A percentile compares a stretch with the other conserved stretches of the same genome.
phyloP scores from a whole-genome alignment of 306 rosid species.

The Gastrolobium bilobum region DNA sequence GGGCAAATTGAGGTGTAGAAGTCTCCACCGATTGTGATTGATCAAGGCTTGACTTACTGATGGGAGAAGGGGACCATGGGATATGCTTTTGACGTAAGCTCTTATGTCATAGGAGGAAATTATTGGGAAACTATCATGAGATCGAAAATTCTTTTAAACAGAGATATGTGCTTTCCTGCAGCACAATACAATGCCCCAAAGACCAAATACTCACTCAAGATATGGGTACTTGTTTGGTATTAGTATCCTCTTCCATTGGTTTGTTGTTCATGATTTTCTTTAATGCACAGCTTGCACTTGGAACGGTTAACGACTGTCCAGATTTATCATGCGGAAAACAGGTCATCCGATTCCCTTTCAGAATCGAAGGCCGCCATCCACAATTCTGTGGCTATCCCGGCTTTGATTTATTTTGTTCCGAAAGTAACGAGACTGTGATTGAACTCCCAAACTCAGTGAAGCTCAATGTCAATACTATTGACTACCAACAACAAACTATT shows the following conservation, averaged over 20 bases:
- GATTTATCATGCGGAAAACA: conserved; percentile 40
- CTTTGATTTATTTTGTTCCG: conserved; percentile 58
- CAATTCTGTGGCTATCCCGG: conserved; percentile 45
- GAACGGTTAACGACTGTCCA: background rate
- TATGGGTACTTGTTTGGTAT: conserved; percentile 1
- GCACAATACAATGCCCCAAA: no score
- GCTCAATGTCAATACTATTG: conserved; percentile 37
- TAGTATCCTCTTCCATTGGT: background rate
- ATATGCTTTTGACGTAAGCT: conserved; percentile 21
- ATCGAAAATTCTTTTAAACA: background rate
- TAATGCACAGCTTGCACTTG: conserved; percentile 1
- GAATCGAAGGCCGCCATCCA: conserved; percentile 30
- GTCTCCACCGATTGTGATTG: no score
- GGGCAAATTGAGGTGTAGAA: no score
- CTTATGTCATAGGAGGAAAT: background rate
- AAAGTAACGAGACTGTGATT: conserved; percentile 23
- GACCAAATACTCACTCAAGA: background rate
- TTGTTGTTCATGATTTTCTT: conserved; percentile 24
- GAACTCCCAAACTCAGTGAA: conserved; percentile 51
- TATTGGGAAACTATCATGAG: background rate
- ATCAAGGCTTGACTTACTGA: no score
- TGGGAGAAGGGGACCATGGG: no score
- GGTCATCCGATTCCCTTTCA: conserved; percentile 55
- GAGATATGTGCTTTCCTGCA: no score
- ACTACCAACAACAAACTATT: conserved; percentile 51